Base-by-base conservation (phyloP, 208 protist species). In the Acanthamoeba healyi region DNA sequence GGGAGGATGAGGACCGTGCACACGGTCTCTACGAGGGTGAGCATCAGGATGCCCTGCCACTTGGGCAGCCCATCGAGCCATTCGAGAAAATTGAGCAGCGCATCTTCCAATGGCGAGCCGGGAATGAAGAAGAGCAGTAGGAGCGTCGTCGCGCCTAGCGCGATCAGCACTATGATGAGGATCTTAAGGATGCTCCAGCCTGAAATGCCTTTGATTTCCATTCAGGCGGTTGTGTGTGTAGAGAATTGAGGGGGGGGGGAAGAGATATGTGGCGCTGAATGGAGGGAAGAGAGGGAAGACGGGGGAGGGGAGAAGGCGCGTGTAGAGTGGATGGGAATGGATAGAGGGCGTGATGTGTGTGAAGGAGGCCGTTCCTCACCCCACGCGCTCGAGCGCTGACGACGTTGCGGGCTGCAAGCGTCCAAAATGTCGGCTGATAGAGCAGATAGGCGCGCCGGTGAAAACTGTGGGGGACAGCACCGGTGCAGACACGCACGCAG, bases 71-170 rank as follows among this genome's bases (percentile, higher is more conserved):
- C 17, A 10, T 61, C n/a, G 46, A 87, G 38, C 79, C 79, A 87
- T 32, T 87, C 49, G 4, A 87, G 32, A 42, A 87, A 87, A 36
- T 54, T 32, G 32, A 87, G 79, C 46, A 87, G 44, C 22, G 36
- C 49, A 38, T 61, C 32, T 24, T 87, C 79, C 10, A 87, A 36
- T 1, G 79, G 79, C 29, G 79, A 87, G 26, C 79, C 79, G 42
- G 79, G 79, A 36, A 87, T 61, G 79, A 87, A 87, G 79, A 87
- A 61, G 46, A 87, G 79, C 24, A 87, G 46, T 3, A 87, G 46
- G 15, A 61, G 32, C 7, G 79, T 61, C 0, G 49, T 22, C 3
- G 49, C 79, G 7, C 42, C 32, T 4, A 32, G n/a, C 44, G 49
- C n/a, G 26, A 87, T 54, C 2, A 87, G 79, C 32, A 61, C 79